Conservation (phyloP, 805 yeast species). For the Ogataea saltuana region DNA sequence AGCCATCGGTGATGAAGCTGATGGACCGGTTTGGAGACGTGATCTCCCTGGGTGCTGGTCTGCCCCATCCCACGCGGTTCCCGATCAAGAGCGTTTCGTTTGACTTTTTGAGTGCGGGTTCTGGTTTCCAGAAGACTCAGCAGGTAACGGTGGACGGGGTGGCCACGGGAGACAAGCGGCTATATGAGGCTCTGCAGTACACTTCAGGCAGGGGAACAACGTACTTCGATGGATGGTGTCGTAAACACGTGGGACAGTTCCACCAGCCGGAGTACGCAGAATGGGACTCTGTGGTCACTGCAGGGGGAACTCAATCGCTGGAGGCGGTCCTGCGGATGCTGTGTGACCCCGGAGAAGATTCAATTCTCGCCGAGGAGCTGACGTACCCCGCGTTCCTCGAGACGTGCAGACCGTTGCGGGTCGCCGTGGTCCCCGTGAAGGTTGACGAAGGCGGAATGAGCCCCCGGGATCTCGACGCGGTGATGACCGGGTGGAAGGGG, state of each 20-base stretch:
- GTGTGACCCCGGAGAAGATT: constrained; percentile 68
- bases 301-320: constrained; percentile 91
- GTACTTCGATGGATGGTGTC: constrained; percentile 42
- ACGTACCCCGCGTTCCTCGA: constrained; percentile 85
- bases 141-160: constrained; percentile 33
- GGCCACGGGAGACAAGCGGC: constrained; percentile 26
- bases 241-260: constrained; percentile 42
- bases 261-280: constrained; percentile 50
- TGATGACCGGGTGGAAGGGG: constrained; percentile 68
- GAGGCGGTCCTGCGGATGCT: constrained; percentile 81
- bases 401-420: constrained; percentile 72
- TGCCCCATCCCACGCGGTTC: constrained; percentile 54
- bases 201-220: constrained; percentile 50
- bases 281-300: constrained; percentile 71
- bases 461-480: constrained; percentile 64
- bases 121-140: constrained; percentile 43
- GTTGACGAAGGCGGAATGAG: constrained; percentile 79
- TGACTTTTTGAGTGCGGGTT: constrained; percentile 41
- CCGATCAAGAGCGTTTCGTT: constrained; percentile 41
- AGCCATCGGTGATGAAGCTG: constrained; percentile 31
- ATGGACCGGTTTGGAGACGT: constrained; percentile 32
- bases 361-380: constrained; percentile 79
- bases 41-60: constrained; percentile 57
- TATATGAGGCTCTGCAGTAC: constrained; percentile 53
- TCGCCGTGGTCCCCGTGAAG: constrained; percentile 67